Conservation (phyloP, 441 rosid genomes). For the Populus tomentosa region DNA sequence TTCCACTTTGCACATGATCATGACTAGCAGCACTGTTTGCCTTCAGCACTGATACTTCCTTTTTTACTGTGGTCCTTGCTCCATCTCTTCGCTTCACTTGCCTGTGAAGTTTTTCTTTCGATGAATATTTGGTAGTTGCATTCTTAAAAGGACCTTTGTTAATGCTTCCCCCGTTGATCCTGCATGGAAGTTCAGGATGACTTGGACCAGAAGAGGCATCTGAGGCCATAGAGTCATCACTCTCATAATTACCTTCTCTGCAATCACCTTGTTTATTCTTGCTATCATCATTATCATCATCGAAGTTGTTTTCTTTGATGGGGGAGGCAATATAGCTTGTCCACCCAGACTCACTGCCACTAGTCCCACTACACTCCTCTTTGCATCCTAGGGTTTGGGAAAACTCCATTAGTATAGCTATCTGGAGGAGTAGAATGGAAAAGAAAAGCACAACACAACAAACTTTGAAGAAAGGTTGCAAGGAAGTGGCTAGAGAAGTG, state of each 20-base stretch:
- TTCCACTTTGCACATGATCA: constrained; percentile 28
- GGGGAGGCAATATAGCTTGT: constrained; percentile 72
- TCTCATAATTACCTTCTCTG: constrained; percentile 27
- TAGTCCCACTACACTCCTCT: constrained; percentile 51
- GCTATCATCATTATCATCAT: constrained; percentile 23
- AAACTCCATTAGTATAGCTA: constrained; percentile 44
- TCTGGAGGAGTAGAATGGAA: constrained; percentile 17
- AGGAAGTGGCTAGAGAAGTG: not conserved
- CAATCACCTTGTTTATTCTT: constrained; percentile 14
- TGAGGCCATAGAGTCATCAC: constrained; percentile 86
- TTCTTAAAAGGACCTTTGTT: constrained; percentile 24
- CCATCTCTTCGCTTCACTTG: constrained; percentile 30
- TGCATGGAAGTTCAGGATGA: constrained; percentile 27
- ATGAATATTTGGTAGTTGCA: constrained; percentile 21
- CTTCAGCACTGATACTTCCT: not conserved
- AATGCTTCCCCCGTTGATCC: constrained; percentile 6
- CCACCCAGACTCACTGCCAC: constrained; percentile 81
- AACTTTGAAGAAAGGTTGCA: constrained; percentile 7
- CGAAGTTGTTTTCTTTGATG: constrained; percentile 25
- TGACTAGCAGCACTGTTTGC: constrained; percentile 41
- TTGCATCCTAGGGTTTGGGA: constrained; percentile 34
- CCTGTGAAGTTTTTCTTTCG: constrained; percentile 30
- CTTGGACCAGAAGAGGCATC: constrained; percentile 84
- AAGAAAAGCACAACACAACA: constrained; percentile 14
- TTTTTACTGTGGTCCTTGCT: not conserved